Evolutionary conservation across 768 basidiomycete genomes (phyloP), one percentile per base, ranked within the genome.

Genomic region (Rhizopogon sp.): DNA sequence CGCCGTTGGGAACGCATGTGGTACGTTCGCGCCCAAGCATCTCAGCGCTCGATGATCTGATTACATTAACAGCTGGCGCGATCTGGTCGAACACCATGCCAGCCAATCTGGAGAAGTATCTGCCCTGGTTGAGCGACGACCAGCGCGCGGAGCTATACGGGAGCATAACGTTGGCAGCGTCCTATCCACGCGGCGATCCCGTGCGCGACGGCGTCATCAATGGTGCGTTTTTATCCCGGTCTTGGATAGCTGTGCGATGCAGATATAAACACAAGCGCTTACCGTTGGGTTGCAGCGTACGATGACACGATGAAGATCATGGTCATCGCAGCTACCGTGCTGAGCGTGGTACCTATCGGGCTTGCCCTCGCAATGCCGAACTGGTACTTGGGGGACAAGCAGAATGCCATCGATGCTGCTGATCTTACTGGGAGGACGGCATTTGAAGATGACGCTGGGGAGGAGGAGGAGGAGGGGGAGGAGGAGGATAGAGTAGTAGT

Each of bases 11-110:
- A 78, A 72, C n/a, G 84, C 84, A 8, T 74, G 82, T 53, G 82
- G 84, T 77, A 54, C 2, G 76, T 65, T 7, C 6, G 2, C 29
- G 14, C 22, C 37, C 35, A 14, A 3, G 17, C 11, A 11, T 33
- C 5, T 53, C 16, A 14, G 13, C 13, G 11, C 11, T 29, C 28
- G 31, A 28, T 54, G 35, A 46, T 55, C 11, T 39, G 10, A 37
- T 8, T 5, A 47, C 13, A 10, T 8, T 33, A 33, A 33, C 10
- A 78, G 85, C 84, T n/a, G 83, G 82, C 5, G 79, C 80, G 37
- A 79, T 87, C 57, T 87, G 84, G 83, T 78, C 79, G 2, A 78
- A 77, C 61, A 69, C 75, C 40, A 89, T 90, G 87, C 90, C 89
- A 11, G 64, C 52, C 0, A 77, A 81, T 50, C 78, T 91, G 29